Evolutionary conservation across 2,329 filamentous ascomycete genomes (phyloP).

Genomic region (Rachicladosporium sp.): DNA sequence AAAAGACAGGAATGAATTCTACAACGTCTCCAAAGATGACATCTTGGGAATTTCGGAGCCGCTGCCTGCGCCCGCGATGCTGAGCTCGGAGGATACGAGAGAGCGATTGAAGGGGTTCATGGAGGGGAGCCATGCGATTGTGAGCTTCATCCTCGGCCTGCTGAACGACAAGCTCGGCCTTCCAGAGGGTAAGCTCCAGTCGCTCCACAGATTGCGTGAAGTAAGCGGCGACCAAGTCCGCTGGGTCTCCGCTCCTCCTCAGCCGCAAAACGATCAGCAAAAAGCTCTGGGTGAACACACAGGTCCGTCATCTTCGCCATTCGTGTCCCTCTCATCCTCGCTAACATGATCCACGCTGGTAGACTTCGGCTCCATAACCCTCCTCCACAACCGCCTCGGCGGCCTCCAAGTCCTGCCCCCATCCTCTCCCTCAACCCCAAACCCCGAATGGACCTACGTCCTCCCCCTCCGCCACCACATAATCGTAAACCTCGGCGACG

Average conservation of each 20-base stretch:
- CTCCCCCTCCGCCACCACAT: slow-evolving; percentile 37
- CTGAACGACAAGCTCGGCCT: slow-evolving; percentile 35
- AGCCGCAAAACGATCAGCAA: slow-evolving; percentile 28
- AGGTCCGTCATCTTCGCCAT: neutral
- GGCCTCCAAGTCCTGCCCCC: slow-evolving; percentile 42
- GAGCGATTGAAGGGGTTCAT: slow-evolving; percentile 33
- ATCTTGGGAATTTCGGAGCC: slow-evolving; percentile 29
- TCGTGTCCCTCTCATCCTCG: neutral
- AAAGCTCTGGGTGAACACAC: slow-evolving; percentile 42
- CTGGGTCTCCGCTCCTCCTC: slow-evolving; percentile 39
- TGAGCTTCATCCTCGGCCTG: slow-evolving; percentile 31
- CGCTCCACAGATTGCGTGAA: slow-evolving; percentile 33
- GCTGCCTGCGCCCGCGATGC: slow-evolving; percentile 32
- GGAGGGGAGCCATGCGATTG: slow-evolving; percentile 31
- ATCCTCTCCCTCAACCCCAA: neutral
- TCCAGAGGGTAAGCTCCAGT: slow-evolving; percentile 27
- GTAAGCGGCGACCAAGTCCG: slow-evolving; percentile 42
- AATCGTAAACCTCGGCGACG: slow-evolving; percentile 38
- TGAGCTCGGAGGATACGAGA: slow-evolving; percentile 26
- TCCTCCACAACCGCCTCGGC: slow-evolving; percentile 45
- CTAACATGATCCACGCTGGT: neutral
- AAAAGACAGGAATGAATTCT: slow-evolving; percentile 41
- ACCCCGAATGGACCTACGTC: slow-evolving; percentile 39
- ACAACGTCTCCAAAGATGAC: slow-evolving; percentile 45
- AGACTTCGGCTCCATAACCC: slow-evolving; percentile 44